Evolutionary conservation across 495 filamentous ascomycete species (phyloP).

Genomic region (Tuber microsphaerosporum): DNA sequence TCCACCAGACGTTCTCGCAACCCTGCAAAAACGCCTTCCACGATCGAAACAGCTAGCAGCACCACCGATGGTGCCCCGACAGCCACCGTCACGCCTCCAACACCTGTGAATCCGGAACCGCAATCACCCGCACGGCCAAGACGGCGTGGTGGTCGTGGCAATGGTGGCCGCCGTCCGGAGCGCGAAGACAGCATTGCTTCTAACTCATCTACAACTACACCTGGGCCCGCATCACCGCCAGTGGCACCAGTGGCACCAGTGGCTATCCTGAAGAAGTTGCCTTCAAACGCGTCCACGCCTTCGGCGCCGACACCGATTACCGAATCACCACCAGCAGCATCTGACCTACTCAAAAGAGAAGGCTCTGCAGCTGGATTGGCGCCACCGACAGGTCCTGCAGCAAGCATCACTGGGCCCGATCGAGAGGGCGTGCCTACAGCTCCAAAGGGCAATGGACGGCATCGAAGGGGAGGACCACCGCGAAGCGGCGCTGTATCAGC

Average conservation of each 20-base stretch:
- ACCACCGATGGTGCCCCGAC: slow-evolving; percentile 37
- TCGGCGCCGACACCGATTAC: slow-evolving; percentile 29
- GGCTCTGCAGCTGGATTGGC: slow-evolving; percentile 33
- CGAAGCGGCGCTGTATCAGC: neutral
- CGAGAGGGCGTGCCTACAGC: slow-evolving; percentile 17
- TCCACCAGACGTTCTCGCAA: slow-evolving; percentile 45
- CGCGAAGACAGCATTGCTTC: slow-evolving; percentile 35
- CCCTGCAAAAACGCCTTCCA: slow-evolving; percentile 42
- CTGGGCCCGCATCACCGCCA: slow-evolving; percentile 12
- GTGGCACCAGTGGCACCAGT: slow-evolving; percentile 43
- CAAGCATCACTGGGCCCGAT: slow-evolving; percentile 1
- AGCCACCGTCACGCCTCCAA: slow-evolving; percentile 32
- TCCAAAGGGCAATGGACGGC: slow-evolving; percentile 21
- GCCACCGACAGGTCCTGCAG: slow-evolving; percentile 38
- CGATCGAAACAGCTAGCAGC: slow-evolving; percentile 40
- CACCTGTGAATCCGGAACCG: slow-evolving; percentile 35
- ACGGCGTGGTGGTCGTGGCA: slow-evolving; percentile 28
- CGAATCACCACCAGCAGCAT: slow-evolving; percentile 29
- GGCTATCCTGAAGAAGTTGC: slow-evolving; percentile 46
- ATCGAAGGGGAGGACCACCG: slow-evolving; percentile 24
- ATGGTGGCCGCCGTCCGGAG: slow-evolving; percentile 15
- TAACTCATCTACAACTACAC: slow-evolving; percentile 30
- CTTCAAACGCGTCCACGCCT: neutral
- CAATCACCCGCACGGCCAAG: slow-evolving; percentile 31
- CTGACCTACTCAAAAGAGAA: slow-evolving; percentile 32